phyloP scores from a whole-genome alignment of 1,284 basidiomycete species.

The Leucoagaricus sp. region DNA sequence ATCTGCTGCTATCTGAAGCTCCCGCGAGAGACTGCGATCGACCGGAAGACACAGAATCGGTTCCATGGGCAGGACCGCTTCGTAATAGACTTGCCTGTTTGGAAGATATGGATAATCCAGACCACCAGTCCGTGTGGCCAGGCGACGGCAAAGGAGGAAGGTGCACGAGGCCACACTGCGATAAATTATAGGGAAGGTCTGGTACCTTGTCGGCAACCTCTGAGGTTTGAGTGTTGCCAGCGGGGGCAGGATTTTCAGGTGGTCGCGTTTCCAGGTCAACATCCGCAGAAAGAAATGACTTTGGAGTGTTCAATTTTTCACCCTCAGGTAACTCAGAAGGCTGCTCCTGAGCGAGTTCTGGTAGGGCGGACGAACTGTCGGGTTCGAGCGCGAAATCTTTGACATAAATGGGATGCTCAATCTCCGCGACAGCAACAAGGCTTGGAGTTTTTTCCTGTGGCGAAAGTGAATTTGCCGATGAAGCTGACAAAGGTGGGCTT shows the following conservation, averaged over 20 bases:
- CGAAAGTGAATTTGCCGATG: neutral
- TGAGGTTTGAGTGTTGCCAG: conserved; percentile 5
- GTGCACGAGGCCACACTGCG: conserved; percentile 53
- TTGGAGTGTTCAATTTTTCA: neutral
- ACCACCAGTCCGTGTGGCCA: conserved; percentile 17
- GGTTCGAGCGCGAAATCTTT: neutral
- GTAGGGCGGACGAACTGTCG: neutral
- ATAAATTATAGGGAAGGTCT: conserved; percentile 39
- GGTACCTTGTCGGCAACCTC: neutral
- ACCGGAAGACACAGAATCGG: neutral
- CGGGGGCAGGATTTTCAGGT: no score
- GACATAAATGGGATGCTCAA: neutral
- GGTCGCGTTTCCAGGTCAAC: conserved; percentile 12
- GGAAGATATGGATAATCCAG: neutral
- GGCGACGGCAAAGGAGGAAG: conserved; percentile 40
- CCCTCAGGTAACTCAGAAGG: neutral
- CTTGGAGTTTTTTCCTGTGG: neutral
- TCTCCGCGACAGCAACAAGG: neutral
- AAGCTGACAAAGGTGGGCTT: neutral
- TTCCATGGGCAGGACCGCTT: neutral
- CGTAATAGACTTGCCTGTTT: neutral
- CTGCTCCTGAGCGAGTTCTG: neutral
- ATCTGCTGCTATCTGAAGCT: conserved; percentile 1
- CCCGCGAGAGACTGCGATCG: neutral
- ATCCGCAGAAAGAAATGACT: neutral